Evolutionary conservation across 768 basidiomycete genomes (phyloP).

Genomic region (Calocera cornea): DNA sequence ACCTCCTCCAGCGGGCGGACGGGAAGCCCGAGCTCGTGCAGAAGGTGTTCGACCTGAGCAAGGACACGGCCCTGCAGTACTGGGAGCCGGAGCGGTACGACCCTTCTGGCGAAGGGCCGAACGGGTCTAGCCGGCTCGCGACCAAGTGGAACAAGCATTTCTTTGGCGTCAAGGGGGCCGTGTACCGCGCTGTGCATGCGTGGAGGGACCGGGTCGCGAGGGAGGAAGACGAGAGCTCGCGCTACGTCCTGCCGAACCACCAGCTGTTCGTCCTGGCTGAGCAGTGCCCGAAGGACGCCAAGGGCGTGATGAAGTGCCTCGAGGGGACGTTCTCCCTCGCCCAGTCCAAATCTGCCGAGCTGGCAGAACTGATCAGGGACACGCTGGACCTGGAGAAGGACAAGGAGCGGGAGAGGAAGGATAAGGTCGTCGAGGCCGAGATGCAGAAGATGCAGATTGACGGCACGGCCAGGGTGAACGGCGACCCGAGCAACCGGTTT

Average conservation of each 20-base stretch:
- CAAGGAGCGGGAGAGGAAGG: neutral
- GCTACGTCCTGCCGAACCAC: conserved; percentile 67
- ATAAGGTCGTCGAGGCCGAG: conserved; percentile 9
- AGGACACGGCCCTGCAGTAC: conserved; percentile 58
- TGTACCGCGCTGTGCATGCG: conserved; percentile 58
- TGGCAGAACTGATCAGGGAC: conserved; percentile 46
- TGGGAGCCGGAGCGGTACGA: conserved; percentile 64
- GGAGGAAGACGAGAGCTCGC: conserved; percentile 73
- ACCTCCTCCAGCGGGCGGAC: conserved; percentile 41
- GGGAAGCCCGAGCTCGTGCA: conserved; percentile 35
- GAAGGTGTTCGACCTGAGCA: conserved; percentile 56
- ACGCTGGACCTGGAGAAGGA: conserved; percentile 27
- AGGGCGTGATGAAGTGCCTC: conserved; percentile 46
- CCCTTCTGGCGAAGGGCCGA: conserved; percentile 43
- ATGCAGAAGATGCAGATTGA: conserved; percentile 17
- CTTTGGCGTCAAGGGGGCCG: conserved; percentile 37
- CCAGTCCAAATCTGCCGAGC: conserved; percentile 45
- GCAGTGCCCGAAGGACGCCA: conserved; percentile 50
- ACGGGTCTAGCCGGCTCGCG: conserved; percentile 66
- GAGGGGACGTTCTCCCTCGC: conserved; percentile 49
- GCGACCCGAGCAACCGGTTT: conserved; percentile 2
- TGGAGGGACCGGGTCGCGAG: conserved; percentile 75
- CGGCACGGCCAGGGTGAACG: conserved; percentile 7
- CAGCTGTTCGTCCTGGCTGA: conserved; percentile 62
- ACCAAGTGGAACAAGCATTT: conserved; percentile 67